Base-by-base conservation (phyloP, 495 filamentous ascomycete genomes). In the Neurospora tetrasperma region DNA sequence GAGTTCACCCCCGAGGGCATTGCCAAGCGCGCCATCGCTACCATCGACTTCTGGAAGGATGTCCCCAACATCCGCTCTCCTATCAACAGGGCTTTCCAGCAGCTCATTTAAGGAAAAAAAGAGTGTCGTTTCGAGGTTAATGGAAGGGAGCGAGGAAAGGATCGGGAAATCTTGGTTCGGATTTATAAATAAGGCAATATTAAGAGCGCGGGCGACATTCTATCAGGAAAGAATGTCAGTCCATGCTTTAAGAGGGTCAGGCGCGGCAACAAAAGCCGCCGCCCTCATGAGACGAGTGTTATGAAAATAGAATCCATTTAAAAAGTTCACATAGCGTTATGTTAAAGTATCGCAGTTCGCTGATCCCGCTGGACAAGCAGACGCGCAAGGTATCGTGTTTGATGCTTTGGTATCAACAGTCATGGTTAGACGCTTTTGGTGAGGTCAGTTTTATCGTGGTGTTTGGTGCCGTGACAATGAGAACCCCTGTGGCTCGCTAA, bases 1-100 rank as follows among this genome's bases (percentile, higher is more conserved):
- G 96, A 98, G 83, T 97, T 99, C 88, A 98, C 94, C 41, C 91
- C 96, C 54, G 94, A 96, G 84, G 96, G 96, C 73, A 91, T 99
- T 81, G 88, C 92, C 85, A 97, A 98, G 90, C 94, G 96, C 82
- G 96, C 94, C 72, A 78, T 92, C 71, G 89, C 90, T 74, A 99
- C 96, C 72, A 87, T 99, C 77, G 89, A 97, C 76, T 98, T 97
- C 90, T 99, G 94, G 90, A 98, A 97, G 91, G 93, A 89, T 76
- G 88, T 92, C 75, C 89, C 89, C 79, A 91, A 91, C 76, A 88
- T 97, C 75, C 94, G 96, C 80, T 97, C 94, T 46, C 96, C 96
- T 72, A 83, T 99, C 85, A 97, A 98, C 89, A 92, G 94, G 80
- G 96, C 93, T 73, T 96, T 96, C 86, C 82, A 89, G 82, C 92